Conservation (phyloP, 2,329 filamentous ascomycete genomes). For the Chalara sp. region DNA sequence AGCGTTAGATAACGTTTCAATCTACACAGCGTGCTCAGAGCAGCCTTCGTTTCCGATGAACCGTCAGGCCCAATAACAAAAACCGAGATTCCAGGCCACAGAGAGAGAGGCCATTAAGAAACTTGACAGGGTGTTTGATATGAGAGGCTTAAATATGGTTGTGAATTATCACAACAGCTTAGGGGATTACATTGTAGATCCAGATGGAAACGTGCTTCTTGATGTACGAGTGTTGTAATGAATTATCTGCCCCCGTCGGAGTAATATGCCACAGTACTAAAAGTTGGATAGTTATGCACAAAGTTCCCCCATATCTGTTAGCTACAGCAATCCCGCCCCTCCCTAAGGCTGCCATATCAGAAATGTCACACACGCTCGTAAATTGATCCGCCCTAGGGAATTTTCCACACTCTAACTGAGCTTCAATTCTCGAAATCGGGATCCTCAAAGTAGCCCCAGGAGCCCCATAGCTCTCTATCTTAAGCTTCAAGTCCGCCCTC, state of each 20-base stretch:
- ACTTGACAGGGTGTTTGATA: conserved; percentile 44
- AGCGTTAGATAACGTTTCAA: too few species aligned
- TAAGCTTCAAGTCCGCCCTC: conserved; percentile 73
- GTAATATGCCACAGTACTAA: too few species aligned
- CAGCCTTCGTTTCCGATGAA: conserved; percentile 27
- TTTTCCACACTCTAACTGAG: conserved; percentile 73
- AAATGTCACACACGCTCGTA: conserved; percentile 68
- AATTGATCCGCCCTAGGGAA: conserved; percentile 76
- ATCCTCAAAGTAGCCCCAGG: conserved; percentile 69
- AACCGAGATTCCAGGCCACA: conserved; percentile 33
- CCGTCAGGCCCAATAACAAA: conserved; percentile 23
- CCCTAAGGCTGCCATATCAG: conserved; percentile 57
- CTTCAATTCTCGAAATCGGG: conserved; percentile 62
- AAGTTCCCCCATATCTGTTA: conserved; percentile 77
- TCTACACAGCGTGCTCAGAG: too few species aligned
- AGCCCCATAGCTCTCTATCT: conserved; percentile 66
- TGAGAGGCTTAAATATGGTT: conserved; percentile 44
- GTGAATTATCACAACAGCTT: conserved; percentile 45
- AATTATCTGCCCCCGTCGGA: too few species aligned
- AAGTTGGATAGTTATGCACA: conserved; percentile 74
- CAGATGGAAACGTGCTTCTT: conserved; percentile 42
- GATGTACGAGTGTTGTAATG: conserved; percentile 43
- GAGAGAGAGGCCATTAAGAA: conserved; percentile 30
- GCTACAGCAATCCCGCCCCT: conserved; percentile 69
- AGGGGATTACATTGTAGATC: conserved; percentile 46